Conservation (phyloP, 352 stramenopile species). For the Nothophytophthora sp. region DNA sequence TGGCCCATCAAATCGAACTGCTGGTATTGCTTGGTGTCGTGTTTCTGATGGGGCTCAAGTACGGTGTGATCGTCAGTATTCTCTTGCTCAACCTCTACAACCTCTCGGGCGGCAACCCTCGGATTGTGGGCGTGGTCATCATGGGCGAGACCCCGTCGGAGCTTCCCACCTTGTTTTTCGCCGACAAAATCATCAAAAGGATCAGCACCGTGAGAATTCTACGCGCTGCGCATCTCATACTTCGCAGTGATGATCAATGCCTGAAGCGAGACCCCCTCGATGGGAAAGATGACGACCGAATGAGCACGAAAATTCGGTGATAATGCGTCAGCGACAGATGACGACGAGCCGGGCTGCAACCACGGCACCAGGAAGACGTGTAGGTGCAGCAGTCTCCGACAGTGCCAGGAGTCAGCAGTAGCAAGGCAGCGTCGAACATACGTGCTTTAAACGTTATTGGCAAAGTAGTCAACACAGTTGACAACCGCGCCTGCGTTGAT, state of each 20-base stretch:
- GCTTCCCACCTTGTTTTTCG: conserved; percentile 79
- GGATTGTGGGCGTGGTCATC: conserved; percentile 76
- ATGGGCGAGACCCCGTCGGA: conserved; percentile 77
- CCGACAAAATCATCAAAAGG: conserved; percentile 62
- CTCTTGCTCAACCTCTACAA: conserved; percentile 83
- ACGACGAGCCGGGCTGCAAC: too few relatives aligned
- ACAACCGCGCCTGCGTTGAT: too few relatives aligned
- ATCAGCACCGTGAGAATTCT: conserved; percentile 71
- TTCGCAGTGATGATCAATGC: conserved; percentile 76
- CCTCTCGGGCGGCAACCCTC: conserved; percentile 56
- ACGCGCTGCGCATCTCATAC: conserved; percentile 61
- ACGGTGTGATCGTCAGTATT: conserved; percentile 71
- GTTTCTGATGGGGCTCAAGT: conserved; percentile 79
- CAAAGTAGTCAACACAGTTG: too few relatives aligned
- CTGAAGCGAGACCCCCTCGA: conserved; percentile 74
- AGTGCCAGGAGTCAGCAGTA: too few relatives aligned
- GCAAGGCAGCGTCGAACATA: too few relatives aligned
- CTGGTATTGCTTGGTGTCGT: conserved; percentile 62
- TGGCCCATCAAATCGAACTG: too few relatives aligned
- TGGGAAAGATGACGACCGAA: too few relatives aligned
- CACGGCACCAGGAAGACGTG: too few relatives aligned
- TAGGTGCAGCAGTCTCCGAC: too few relatives aligned
- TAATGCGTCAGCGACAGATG: too few relatives aligned
- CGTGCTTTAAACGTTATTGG: too few relatives aligned
- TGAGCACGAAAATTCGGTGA: too few relatives aligned